These are phyloP conservation scores for Edaphochlamys debaryana DNA, from an alignment of 139 green algal genomes.

Conservation along the genomic window DNA sequence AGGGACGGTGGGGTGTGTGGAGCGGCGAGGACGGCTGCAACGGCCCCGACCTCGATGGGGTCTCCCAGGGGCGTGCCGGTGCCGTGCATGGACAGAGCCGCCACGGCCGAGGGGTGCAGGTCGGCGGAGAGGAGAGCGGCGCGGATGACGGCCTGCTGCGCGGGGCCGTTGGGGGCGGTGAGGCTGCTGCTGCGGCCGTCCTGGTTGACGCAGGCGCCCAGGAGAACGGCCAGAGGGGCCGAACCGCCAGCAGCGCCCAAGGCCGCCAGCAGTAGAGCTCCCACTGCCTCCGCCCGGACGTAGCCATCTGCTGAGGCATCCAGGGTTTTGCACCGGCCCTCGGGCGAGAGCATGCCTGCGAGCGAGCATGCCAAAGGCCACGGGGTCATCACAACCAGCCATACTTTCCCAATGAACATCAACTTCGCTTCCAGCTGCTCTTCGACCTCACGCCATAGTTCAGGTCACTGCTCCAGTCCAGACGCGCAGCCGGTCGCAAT, in stretches of 20 bases:
- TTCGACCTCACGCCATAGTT: neutral
- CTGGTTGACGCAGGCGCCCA: slow-evolving; percentile 75
- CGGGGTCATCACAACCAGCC: too few species aligned
- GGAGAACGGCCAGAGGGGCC: slow-evolving; percentile 45
- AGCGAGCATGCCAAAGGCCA: too few species aligned
- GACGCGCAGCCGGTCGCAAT: too few species aligned
- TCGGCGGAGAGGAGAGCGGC: slow-evolving; percentile 51
- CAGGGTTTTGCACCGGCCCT: slow-evolving; percentile 87
- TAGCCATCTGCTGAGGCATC: slow-evolving; percentile 84
- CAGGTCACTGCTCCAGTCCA: neutral
- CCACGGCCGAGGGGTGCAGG: neutral
- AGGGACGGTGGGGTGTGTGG: neutral
- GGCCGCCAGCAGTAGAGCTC: slow-evolving; percentile 32
- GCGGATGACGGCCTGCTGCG: slow-evolving; percentile 81
- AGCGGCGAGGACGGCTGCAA: slow-evolving; percentile 7
- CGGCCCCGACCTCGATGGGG: slow-evolving; percentile 79
- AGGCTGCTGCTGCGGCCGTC: slow-evolving; percentile 87
- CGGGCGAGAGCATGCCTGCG: slow-evolving; percentile 68
- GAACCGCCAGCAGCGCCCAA: neutral
- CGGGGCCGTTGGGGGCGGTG: slow-evolving; percentile 88
- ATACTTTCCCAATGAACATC: too few species aligned
- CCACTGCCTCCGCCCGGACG: slow-evolving; percentile 76
- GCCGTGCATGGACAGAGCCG: slow-evolving; percentile 75
- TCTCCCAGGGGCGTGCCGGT: slow-evolving; percentile 83
- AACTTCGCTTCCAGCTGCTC: neutral